Percentiles rank a stretch among this genome's conserved stretches.
Conservation (phyloP, 306 rosid genomes). For the Hippophae gyantsensis region DNA sequence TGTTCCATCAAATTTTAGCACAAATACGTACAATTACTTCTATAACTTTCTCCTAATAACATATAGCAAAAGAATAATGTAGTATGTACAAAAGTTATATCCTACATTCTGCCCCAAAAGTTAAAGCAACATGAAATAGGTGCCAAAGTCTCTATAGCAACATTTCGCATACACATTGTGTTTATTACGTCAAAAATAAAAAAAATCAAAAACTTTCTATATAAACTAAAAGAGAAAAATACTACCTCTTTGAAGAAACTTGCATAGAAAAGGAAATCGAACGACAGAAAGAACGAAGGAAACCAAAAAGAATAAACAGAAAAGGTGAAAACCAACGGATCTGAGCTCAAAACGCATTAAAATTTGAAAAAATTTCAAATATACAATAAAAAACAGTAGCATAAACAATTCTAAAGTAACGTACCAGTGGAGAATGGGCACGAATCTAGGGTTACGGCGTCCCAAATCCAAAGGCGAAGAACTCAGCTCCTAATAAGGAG, state of each 20-base stretch:
- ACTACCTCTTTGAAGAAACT: constrained; percentile 15
- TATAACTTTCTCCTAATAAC: neutral
- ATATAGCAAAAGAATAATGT: constrained; percentile 3
- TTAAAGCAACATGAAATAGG: constrained; percentile 12
- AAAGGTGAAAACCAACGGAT: constrained; percentile 39
- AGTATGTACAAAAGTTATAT: constrained; percentile 3
- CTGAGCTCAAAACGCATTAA: constrained; percentile 26
- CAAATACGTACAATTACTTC: neutral
- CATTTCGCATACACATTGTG: constrained; percentile 35
- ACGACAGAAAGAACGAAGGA: constrained; percentile 2
- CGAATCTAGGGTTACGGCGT: constrained; percentile 44
- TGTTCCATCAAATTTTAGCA: neutral
- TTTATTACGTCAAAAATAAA: constrained; percentile 21
- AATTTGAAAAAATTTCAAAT: constrained; percentile 5
- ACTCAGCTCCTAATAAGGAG: constrained; percentile 23
- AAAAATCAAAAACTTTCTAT: constrained; percentile 1
- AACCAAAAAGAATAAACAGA: constrained; percentile 13
- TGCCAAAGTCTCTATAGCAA: constrained; percentile 15
- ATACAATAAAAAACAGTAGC: constrained; percentile 1
- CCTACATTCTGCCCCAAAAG: constrained; percentile 14
- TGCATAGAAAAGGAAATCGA: constrained; percentile 5
- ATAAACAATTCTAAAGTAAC: constrained; percentile 20
- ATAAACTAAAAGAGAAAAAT: constrained; percentile 1
- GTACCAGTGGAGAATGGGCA: constrained; percentile 35
- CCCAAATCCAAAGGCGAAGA: constrained; percentile 20